A percentile compares a stretch with the other conserved stretches of the same genome.
Evolutionary conservation across 2,329 filamentous ascomycete genomes (phyloP).

Genomic region (Dactylonectria macrodidyma): DNA sequence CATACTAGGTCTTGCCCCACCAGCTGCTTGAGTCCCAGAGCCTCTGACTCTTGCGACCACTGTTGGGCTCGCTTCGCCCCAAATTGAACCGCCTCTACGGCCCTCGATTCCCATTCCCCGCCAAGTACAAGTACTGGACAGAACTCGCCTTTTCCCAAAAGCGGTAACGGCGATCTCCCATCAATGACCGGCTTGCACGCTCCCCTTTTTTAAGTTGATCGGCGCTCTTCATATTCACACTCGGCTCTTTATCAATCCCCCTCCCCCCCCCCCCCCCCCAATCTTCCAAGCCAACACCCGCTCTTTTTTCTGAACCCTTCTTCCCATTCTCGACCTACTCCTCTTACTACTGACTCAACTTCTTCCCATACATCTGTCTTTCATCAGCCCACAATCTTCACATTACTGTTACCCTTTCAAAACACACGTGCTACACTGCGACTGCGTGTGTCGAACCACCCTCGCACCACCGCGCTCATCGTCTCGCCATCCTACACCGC

Average conservation of each 20-base stretch:
- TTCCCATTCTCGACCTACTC: slow-evolving; percentile 28
- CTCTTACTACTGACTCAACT: slow-evolving; percentile 9
- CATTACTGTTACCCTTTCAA: slow-evolving; percentile 39
- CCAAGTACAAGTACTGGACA: not conserved
- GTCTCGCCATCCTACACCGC: slow-evolving; percentile 45
- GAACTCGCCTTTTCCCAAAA: slow-evolving; percentile 42
- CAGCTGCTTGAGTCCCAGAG: slow-evolving; percentile 19
- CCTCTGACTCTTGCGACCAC: slow-evolving; percentile 24
- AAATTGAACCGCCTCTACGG: slow-evolving; percentile 33
- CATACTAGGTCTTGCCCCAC: not conserved
- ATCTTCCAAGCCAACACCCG: slow-evolving; percentile 18
- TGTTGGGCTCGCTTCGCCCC: slow-evolving; percentile 41
- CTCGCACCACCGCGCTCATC: slow-evolving; percentile 43
- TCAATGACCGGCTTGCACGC: slow-evolving; percentile 40
- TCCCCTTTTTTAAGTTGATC: slow-evolving; percentile 50
- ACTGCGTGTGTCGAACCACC: slow-evolving; percentile 47
- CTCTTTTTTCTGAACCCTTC: slow-evolving; percentile 27
- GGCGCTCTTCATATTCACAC: slow-evolving; percentile 39
- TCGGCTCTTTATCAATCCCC: slow-evolving; percentile 45
- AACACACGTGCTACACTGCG: slow-evolving; percentile 45
- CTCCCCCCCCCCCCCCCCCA: slow-evolving; percentile 34
- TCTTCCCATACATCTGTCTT: slow-evolving; percentile 9
- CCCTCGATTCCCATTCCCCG: slow-evolving; percentile 25
- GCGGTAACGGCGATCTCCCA: slow-evolving; percentile 48
- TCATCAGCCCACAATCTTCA: slow-evolving; percentile 41